Base-by-base conservation (phyloP, 331 rosid species). In the Quercus lobata region DNA sequence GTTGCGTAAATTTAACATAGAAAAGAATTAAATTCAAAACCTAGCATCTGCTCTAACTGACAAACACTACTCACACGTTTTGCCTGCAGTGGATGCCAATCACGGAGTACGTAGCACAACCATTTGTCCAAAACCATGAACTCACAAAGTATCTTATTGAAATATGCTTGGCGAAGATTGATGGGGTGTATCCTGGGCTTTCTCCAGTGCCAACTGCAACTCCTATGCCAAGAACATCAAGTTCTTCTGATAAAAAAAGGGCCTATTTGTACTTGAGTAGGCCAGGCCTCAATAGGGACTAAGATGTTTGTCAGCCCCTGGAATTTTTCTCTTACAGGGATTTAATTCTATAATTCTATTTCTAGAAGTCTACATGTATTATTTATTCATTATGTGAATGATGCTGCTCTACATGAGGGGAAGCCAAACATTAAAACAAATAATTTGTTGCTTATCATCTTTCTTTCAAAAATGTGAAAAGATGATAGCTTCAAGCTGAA, bases 71-170 rank as follows among this genome's bases (percentile, higher is more conserved):
- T 78, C 78, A 35, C 35, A 53, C 56, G 54, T 55, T 78, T 87
- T 18, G 79, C 25, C 77, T 78, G 86, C 92, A 95, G 98, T 95
- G 98, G 97, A 91, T 93, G 90, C 86, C 91, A 78, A 87, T 89
- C 58, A 90, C 88, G 82, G 93, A 93, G 73, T 93, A 87, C 62
- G 85, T 76, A 74, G 83, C 90, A 73, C 96, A 89, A 30, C 90
- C 94, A 4, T 79, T 79, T 19, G 83, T 88, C 73, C 85, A 91
- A 81, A 80, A 78, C 60, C 44, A 79, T 62, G 91, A 89, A 74
- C 49, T 83, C 53, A 24, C 83, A 81, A 87, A 65, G 82, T 46
- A 41, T 71, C 37, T 88, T 30, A 80, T 55, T 25, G 86, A 87
- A 35, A 79, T 90, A 29, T 95, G 83, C 89, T 63, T 76, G 78